These are phyloP conservation scores for Tagetes patula DNA, from an alignment of 129 eudicot species.

Conservation along the genomic window DNA sequence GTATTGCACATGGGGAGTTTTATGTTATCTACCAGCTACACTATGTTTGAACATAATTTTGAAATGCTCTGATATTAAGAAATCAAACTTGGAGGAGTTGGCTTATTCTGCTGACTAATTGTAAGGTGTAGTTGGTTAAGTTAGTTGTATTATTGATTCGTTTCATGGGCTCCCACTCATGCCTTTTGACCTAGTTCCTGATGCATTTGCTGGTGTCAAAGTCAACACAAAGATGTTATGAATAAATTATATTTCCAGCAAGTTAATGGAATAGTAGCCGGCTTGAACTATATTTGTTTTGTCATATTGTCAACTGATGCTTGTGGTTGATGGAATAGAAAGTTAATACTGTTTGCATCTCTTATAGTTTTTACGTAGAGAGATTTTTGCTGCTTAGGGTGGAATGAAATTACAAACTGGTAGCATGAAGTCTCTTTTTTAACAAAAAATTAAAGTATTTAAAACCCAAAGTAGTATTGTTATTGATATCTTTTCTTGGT, in stretches of 20 bases:
- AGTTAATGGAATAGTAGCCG: constrained; percentile 24
- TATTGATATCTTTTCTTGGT: constrained; percentile 7
- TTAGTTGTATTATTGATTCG: constrained; percentile 16
- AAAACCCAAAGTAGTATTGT: constrained; percentile 14
- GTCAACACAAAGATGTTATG: constrained; percentile 10
- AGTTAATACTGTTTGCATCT: constrained; percentile 14
- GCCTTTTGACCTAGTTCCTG: constrained; percentile 11
- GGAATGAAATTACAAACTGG: constrained; percentile 11
- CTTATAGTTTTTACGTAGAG: constrained; percentile 16
- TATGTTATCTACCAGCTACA: neutral
- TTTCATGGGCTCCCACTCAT: constrained; percentile 42
- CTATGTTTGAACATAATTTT: constrained; percentile 18
- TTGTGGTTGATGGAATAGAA: constrained; percentile 29
- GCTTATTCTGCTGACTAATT: constrained; percentile 17
- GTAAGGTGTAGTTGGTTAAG: constrained; percentile 6
- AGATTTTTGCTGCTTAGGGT: neutral
- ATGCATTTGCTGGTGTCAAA: neutral
- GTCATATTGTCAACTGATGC: constrained; percentile 38
- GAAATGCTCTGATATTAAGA: constrained; percentile 2
- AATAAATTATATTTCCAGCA: neutral
- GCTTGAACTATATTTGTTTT: constrained; percentile 10
- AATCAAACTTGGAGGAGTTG: constrained; percentile 7
- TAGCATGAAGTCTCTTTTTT: neutral
- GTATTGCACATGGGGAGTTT: constrained; percentile 16
- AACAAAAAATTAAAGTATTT: neutral